phyloP scores from a whole-genome alignment of 495 filamentous ascomycete genomes.

The Trichoderma reesei region DNA sequence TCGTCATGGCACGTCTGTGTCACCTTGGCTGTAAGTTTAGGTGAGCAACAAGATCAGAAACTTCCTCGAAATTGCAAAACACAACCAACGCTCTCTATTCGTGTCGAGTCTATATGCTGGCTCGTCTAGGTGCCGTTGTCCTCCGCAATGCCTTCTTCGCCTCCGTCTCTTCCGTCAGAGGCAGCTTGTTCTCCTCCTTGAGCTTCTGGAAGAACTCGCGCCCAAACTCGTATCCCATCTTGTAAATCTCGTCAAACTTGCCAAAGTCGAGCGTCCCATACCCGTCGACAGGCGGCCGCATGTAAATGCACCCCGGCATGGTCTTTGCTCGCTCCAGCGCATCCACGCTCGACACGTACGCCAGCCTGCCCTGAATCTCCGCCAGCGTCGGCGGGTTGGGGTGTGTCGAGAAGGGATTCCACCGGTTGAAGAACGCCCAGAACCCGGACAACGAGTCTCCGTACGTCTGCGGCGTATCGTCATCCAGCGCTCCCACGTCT shows the following conservation, averaged over 20 bases:
- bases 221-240: constrained; percentile 78
- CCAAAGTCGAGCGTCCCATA: constrained; percentile 94
- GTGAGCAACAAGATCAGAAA: neutral
- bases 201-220: constrained; percentile 65
- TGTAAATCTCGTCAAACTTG: constrained; percentile 94
- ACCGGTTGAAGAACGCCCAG: constrained; percentile 88
- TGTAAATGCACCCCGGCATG: constrained; percentile 80
- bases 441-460: constrained; percentile 92
- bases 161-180: constrained; percentile 60
- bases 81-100: neutral
- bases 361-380: constrained; percentile 89
- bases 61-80: neutral
- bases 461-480: constrained; percentile 80
- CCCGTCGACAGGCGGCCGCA: constrained; percentile 86
- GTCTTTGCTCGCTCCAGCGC: constrained; percentile 88
- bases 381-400: constrained; percentile 91
- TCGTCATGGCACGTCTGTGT: neutral
- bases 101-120: constrained; percentile 60
- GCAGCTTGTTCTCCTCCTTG: constrained; percentile 64
- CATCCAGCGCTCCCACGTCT: constrained; percentile 85
- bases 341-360: constrained; percentile 88
- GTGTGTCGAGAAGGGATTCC: constrained; percentile 83
- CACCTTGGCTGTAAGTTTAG: neutral
- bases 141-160: constrained; percentile 81
- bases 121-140: constrained; percentile 87